phyloP scores from a whole-genome alignment of 345 rosid genomes.

The Arabidopsis arenosa region DNA sequence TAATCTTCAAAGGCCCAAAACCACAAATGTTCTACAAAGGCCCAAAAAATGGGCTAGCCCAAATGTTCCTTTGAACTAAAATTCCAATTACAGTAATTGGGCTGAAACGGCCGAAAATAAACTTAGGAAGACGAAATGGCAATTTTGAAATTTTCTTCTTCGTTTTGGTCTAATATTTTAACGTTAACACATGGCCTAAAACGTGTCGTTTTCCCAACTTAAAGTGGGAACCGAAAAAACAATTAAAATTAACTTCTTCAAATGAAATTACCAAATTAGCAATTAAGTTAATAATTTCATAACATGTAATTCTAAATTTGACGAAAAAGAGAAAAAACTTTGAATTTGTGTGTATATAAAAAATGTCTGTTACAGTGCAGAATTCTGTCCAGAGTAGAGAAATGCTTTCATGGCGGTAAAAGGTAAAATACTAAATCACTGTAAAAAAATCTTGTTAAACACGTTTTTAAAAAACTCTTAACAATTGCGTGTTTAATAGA shows the following conservation, averaged over 20 bases:
- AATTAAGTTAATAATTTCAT: not conserved
- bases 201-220: not conserved
- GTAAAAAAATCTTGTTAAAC: not conserved
- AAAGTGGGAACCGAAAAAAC: not conserved
- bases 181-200: not conserved
- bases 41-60: not conserved
- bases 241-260: too few species aligned
- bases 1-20: not conserved
- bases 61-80: not conserved
- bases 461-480: not conserved
- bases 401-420: constrained; percentile 7
- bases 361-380: not conserved
- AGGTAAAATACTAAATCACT: constrained; percentile 23
- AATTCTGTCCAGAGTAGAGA: not conserved
- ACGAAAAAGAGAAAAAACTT: not conserved
- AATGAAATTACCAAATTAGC: constrained; percentile 1
- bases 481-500: not conserved
- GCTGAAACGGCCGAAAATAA: not conserved
- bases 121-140: not conserved
- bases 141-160: not conserved
- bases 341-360: not conserved
- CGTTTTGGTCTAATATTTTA: not conserved
- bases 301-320: not conserved
- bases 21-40: too few species aligned
- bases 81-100: not conserved